These are phyloP conservation scores for Pythium sp. DNA, from an alignment of 352 stramenopile genomes.

Conservation along the genomic window DNA sequence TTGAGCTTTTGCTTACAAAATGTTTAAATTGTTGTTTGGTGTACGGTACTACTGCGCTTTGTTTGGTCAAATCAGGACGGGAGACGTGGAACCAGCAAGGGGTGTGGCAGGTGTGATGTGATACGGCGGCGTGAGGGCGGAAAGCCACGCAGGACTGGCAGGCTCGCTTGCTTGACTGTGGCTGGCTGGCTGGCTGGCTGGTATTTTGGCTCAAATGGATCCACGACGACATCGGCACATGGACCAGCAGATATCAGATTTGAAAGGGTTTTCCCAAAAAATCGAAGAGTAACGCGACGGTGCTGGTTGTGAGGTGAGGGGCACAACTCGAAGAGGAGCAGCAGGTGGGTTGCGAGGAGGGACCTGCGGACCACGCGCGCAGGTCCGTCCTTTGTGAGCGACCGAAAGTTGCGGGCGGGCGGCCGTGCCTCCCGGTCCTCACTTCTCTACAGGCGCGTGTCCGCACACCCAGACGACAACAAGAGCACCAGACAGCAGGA, in stretches of 20 bases:
- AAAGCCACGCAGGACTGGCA: neutral
- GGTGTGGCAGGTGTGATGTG: neutral
- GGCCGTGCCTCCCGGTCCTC: slow-evolving; percentile 6
- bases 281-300: slow-evolving; percentile 11
- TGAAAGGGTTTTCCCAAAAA: neutral
- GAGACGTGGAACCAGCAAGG: neutral
- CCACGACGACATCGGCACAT: neutral
- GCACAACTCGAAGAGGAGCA: neutral
- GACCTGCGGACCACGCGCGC: neutral
- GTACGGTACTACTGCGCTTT: neutral
- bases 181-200: neutral
- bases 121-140: neutral
- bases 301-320: neutral
- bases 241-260: slow-evolving; percentile 8
- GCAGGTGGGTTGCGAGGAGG: slow-evolving; percentile 11
- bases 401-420: neutral
- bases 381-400: neutral
- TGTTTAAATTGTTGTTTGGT: neutral
- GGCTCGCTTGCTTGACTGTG: neutral
- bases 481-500: slow-evolving; percentile 3
- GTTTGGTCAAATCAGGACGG: neutral
- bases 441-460: slow-evolving; percentile 16
- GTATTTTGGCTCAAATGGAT: neutral
- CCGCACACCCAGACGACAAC: slow-evolving; percentile 9
- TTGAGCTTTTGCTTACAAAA: too few species aligned